A percentile compares a stretch with the other conserved stretches of the same genome.
These are phyloP conservation scores for Akebia trifoliata DNA, from an alignment of 164 flowering plant genomes.

Conservation along the genomic window DNA sequence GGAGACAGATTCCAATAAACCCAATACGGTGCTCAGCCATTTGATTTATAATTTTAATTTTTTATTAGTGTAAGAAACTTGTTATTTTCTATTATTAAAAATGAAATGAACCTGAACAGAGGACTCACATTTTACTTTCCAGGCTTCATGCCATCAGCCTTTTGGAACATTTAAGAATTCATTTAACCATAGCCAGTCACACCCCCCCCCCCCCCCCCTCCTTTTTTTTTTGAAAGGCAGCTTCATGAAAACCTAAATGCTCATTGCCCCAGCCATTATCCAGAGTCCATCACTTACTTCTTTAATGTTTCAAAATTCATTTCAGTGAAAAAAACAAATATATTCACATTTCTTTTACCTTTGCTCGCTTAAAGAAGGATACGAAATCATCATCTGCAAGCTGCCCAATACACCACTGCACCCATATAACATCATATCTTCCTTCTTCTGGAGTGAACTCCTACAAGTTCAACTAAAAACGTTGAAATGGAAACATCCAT, in stretches of 20 bases:
- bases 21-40: no score
- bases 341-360: conserved; percentile 37
- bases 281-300: neutral
- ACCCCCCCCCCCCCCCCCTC: no score
- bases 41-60: no score
- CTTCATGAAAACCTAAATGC: neutral
- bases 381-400: conserved; percentile 93
- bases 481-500: neutral
- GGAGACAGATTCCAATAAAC: no score
- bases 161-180: no score
- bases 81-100: no score
- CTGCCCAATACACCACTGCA: conserved; percentile 99
- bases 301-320: neutral
- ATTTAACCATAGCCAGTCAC: no score
- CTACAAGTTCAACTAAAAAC: conserved; percentile 30
- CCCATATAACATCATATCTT: conserved; percentile 96
- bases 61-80: no score
- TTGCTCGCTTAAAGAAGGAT: conserved; percentile 84
- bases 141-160: no score
- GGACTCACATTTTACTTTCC: no score
- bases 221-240: no score
- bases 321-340: neutral
- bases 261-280: neutral
- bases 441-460: conserved; percentile 82
- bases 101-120: no score